Evolutionary conservation across 1,139 yeast genomes (phyloP), one percentile per base, ranked within the genome.

Genomic region (Yamadazyma taylorii): DNA sequence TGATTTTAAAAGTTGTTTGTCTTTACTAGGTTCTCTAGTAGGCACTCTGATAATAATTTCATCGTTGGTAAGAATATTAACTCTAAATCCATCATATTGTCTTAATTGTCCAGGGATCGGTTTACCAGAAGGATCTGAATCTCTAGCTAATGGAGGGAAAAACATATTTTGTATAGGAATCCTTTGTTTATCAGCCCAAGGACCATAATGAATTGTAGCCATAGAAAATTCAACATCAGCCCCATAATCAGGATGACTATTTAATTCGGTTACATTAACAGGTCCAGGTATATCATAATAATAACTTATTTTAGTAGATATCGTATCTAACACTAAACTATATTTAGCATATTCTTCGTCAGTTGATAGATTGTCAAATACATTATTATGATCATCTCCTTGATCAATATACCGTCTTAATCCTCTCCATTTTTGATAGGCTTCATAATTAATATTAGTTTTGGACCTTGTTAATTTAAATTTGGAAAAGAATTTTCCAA

Each of bases 171-270:
- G 92, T 8, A 90, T 53, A 1, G 82, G 77, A 2, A 72, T 71
- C 16, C 96, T 58, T 56, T 92, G 95, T 32, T 90, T 77, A 43
- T 90, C 95, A 0, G 97, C 85, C 97, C 97, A 90, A 0, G 98
- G 95, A 0, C 98, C 98, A 53, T 87, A 90, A 48, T 84, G 84
- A 1, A 88, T 65, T 0, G 87, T 81, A 0, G 90, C 81, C 43
- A 76, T 73, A 1, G 75, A 71, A 4, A 88, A 51, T 14, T 68
- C 70, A 13, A 89, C 39, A 39, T 84, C 84, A 5, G 82, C 52
- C 0, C 90, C 92, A 55, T 76, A 77, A 40, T 74, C 77, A 0
- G 97, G 96, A 15, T 41, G 34, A 6, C 35, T 24, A 23, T 38
- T 25, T n/a, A 33, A 22, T 5, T 30, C 36, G 11, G 24, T 51